Percentiles rank a stretch among this genome's conserved stretches.
Evolutionary conservation across 2,329 filamentous ascomycete genomes (phyloP).

Genomic region (Coniochaeta hoffmannii): DNA sequence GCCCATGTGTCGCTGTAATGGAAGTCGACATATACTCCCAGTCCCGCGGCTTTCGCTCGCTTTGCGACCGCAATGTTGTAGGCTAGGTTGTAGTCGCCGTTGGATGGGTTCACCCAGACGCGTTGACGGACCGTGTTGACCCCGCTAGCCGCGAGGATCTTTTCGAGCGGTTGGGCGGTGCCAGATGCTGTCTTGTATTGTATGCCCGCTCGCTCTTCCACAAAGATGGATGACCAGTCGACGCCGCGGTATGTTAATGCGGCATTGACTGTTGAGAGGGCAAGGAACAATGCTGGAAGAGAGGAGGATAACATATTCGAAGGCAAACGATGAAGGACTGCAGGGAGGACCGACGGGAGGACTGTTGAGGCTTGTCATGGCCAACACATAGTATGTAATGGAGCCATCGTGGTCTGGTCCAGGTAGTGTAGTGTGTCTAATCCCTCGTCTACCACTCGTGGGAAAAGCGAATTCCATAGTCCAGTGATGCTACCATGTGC

Average conservation of each 20-base stretch:
- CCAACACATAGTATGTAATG: too few species aligned
- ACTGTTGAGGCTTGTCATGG: neutral
- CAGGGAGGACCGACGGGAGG: too few species aligned
- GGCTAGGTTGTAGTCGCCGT: conserved; percentile 59
- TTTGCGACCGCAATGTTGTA: conserved; percentile 64
- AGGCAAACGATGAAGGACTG: too few species aligned
- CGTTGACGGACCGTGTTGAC: conserved; percentile 66
- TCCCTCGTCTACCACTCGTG: conserved; percentile 8
- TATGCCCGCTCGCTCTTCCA: conserved; percentile 56
- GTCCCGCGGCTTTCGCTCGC: conserved; percentile 54
- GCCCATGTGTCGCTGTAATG: conserved; percentile 41
- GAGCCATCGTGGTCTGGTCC: too few species aligned
- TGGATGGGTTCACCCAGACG: conserved; percentile 61
- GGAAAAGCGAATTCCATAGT: conserved; percentile 4
- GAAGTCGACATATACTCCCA: conserved; percentile 41
- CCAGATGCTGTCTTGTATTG: conserved; percentile 53
- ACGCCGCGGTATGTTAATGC: conserved; percentile 57
- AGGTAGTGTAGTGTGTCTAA: too few species aligned
- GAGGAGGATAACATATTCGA: conserved; percentile 9
- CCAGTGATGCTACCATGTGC: neutral
- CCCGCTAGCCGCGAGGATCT: conserved; percentile 52
- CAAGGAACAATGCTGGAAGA: conserved; percentile 9
- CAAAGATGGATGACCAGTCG: conserved; percentile 61
- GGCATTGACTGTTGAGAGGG: conserved; percentile 11
- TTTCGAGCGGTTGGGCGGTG: conserved; percentile 47